Base-by-base conservation (phyloP, 148 eudicot species). In the Rhododendron ferrugineum region DNA sequence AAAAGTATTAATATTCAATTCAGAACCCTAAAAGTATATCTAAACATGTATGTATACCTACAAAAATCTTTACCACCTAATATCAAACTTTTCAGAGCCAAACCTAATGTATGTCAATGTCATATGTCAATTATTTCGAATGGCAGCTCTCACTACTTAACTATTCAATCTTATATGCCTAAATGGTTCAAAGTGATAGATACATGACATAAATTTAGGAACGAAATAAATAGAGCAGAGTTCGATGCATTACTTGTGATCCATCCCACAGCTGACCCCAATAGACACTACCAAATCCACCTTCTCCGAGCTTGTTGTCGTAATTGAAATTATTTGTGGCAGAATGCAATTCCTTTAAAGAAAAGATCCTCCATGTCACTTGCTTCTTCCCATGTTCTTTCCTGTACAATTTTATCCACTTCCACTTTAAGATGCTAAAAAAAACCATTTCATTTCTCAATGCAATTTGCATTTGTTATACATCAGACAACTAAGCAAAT, bases 221-320 rank as follows among this genome's bases (percentile, higher is more conserved):
- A 52, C 0, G n/a, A 30, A 0, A 80, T 14, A 36, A 54, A 70
- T 32, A 72, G 70, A 44, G 49, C 30, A 3, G 30, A 40, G 26
- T 81, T 44, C 76, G 5, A 36, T 49, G 79, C 26, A 50, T 85
- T 90, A 96, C 98, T 89, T 96, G 98, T 81, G 98, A 96, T 80
- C 98, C 98, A 92, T 96, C 98, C 98, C 95, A 96, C 2, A 96
- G 93, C 88, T 96, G 98, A 85, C 98, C 98, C 98, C 98, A 94
- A 81, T 96, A 96, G 81, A 96, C 98, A 92, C 98, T 96, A 66
- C 98, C 98, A 87, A 96, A 94, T 60, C 98, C 98, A 87, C 98
- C 98, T 89, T 96, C 97, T 86, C 98, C 98, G 28, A 96, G 96
- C 90, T 94, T 94, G 90, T 93, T 96, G 87, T 96, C 98, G 58